Base-by-base conservation (phyloP, 495 filamentous ascomycete species). In the Neurospora pannonica region DNA sequence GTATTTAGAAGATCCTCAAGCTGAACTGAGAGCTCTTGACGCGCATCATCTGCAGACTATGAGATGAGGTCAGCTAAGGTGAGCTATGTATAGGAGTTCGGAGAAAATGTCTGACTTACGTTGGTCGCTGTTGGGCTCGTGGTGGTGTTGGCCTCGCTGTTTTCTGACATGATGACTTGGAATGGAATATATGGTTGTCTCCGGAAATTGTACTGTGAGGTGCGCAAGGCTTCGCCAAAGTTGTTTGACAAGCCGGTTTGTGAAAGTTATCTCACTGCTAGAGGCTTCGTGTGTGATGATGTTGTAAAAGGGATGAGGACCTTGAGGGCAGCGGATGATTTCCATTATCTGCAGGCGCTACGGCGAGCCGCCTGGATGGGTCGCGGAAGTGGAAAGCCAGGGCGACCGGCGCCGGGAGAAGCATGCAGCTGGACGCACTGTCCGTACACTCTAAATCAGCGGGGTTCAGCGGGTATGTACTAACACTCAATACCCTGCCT, bases 1-100 rank as follows among this genome's bases (percentile, higher is more conserved):
- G 92, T 90, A 78, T 94, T 91, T 11, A 99, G 86, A 15, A 97
- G 88, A 21, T 96, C 92, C 78, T 97, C 94, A 4, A 97, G 90
- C 0, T 92, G 92, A 4, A 88, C 90, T 4, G 90, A 89, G 67
- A 97, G 89, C 77, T 93, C 92, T 60, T 89, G 88, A 19, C 77
- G 80, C 3, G 81, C 78, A 13, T 82, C 83, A 28, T 86, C 84
- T 5, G 81, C 78, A 11, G 79, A 77, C 83, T 85, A 48, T 42
- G 19, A 17, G 5, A 37, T 38, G 31, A 3, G 28, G 54, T 67
- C 54, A 67, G 54, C 15, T 17, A 34, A 1, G 28, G 46, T 74
- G 21, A 48, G 70, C 11, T 43, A 34, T 62, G 39, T 9, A 34
- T 21, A 36, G 2, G 4, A 4, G 5, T 10, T 4, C 28, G n/a